Evolutionary conservation across 2,329 filamentous ascomycete species (phyloP), one percentile per base, ranked within the genome.

Genomic region (Claviceps quebecensis): DNA sequence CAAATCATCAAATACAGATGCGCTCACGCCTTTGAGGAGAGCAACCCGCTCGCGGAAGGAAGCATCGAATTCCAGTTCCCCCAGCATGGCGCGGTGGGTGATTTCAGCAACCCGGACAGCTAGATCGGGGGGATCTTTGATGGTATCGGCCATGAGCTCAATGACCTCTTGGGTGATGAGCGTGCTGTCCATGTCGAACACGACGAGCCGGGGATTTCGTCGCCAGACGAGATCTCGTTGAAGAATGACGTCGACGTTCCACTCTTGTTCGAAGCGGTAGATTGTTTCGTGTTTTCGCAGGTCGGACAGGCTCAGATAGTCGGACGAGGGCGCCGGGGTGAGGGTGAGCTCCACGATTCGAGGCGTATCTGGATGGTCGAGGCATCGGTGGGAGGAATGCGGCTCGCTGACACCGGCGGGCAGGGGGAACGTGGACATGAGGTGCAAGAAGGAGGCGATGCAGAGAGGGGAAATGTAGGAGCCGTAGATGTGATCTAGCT

Each of bases 131-230:
- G 77, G 71, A 67, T 86, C 71, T 47, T 69, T 73, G 60, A 95
- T 80, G 39, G 85, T 85, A 50, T 85, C 82, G 4, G 93, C 93
- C 52, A 98, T 83, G 61, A 97, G 83, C 67, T 98, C 93, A 63
- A 98, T 97, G 54, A 96, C 90, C 71, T 98, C 93, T 67, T 98
- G 90, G 50, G 91, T 86, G 65, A 98, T 97, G 54, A 98, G 77
- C 0, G 93, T 98, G 67, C 86, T 93, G 71, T 98, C 93, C 93
- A 98, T 98, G 67, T 98, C 93, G 63, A 98, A 98, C 36, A 96
- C 87, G 3, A 91, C 89, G 11, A 97, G 74, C 8, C 91, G 80
- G 57, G 90, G 90, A 67, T 94, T 80, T 29, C 84, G 78, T 53
- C 88, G 76, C 73, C 84, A 88, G 36, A 91, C 73, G 34, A 73